Percentiles rank a stretch among this genome's conserved stretches.
Evolutionary conservation across 148 eudicot species (phyloP).

Genomic region (Chenopodium album): DNA sequence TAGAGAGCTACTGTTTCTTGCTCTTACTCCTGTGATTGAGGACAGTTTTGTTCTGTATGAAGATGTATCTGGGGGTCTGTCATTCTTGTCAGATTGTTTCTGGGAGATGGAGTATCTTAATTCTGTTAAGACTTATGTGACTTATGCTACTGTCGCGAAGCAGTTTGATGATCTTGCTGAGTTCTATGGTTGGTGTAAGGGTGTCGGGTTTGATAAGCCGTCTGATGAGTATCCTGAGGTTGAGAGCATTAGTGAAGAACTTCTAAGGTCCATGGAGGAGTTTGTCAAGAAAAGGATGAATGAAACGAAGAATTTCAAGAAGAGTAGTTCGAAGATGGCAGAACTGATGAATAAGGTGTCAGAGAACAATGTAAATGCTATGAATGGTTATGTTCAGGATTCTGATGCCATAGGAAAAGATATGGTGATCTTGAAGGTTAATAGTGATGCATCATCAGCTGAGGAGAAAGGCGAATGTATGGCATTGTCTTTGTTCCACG

Average conservation of each 20-base stretch:
- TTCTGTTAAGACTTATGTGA: conserved; percentile 49
- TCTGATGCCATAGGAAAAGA: conserved; percentile 20
- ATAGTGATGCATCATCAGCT: conserved; percentile 27
- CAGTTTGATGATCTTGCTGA: conserved; percentile 54
- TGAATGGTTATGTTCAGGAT: background rate
- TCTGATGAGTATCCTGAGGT: conserved; percentile 57
- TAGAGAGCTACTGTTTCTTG: conserved; percentile 42
- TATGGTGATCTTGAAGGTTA: conserved; percentile 40
- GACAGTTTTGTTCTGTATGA: conserved; percentile 58
- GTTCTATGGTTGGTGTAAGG: conserved; percentile 54
- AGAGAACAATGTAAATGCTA: background rate
- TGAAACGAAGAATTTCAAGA: conserved; percentile 19
- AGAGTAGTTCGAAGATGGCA: conserved; percentile 14
- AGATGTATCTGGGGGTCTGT: conserved; percentile 53
- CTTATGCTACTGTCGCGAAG: conserved; percentile 48
- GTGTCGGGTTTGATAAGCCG: conserved; percentile 41
- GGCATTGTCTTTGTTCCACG: conserved; percentile 44
- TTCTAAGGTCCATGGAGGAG: conserved; percentile 43
- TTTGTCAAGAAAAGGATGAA: conserved; percentile 45
- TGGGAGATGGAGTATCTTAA: conserved; percentile 49
- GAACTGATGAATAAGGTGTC: conserved; percentile 1
- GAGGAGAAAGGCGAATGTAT: conserved; percentile 38
- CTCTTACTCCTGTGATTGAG: conserved; percentile 44
- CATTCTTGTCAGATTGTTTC: conserved; percentile 42
- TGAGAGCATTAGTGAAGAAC: conserved; percentile 43